A percentile compares a stretch with the other conserved stretches of the same genome.
Evolutionary conservation across 1,284 basidiomycete genomes (phyloP).

Genomic region (Leccinum angustisporum): DNA sequence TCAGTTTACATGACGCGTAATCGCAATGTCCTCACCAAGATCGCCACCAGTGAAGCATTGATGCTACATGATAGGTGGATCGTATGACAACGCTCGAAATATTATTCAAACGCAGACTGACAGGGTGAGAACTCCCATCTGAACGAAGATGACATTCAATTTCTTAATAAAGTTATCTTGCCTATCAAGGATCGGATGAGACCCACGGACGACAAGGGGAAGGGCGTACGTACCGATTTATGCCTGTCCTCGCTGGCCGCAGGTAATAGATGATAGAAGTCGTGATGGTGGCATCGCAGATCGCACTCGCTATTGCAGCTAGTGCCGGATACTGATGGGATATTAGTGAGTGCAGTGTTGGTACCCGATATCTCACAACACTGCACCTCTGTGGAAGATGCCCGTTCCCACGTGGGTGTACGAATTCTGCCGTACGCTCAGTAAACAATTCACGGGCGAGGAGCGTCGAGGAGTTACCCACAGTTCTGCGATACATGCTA

Average conservation of each 20-base stretch:
- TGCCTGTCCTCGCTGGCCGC: constrained; percentile 13
- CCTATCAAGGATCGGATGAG: neutral
- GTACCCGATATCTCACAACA: neutral
- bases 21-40: constrained; percentile 11
- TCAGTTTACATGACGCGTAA: neutral
- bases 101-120: constrained; percentile 5
- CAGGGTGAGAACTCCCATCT: constrained; percentile 29
- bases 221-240: constrained; percentile 12
- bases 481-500: constrained; percentile 12
- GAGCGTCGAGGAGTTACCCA: neutral
- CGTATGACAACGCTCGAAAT: neutral
- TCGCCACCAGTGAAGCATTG: constrained; percentile 8
- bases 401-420: constrained; percentile 8
- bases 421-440: constrained; percentile 8
- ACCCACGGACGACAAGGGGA: neutral
- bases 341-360: neutral
- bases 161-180: constrained; percentile 12
- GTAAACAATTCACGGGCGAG: neutral
- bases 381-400: constrained; percentile 7
- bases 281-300: constrained; percentile 25
- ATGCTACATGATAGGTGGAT: constrained; percentile 10
- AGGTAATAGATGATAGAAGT: constrained; percentile 22
- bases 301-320: constrained; percentile 12
- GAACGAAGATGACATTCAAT: constrained; percentile 22
- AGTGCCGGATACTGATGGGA: constrained; percentile 7